Conservation (phyloP, 352 stramenopile genomes). For the Globisporangium emineosum region DNA sequence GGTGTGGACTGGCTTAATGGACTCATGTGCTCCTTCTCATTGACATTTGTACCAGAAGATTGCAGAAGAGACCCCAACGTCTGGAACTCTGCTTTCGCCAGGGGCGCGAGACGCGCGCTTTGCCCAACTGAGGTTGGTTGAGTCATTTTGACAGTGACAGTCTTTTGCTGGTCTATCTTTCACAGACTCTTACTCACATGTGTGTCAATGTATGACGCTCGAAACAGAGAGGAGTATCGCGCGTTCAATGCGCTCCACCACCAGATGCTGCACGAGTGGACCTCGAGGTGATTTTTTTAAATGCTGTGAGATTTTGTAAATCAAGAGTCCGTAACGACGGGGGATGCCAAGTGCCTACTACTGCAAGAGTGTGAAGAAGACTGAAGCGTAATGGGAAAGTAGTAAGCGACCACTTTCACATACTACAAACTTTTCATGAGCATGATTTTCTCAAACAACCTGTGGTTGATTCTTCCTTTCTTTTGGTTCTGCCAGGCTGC, state of each 20-base stretch:
- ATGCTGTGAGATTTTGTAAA: neutral
- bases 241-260: slow-evolving; percentile 47
- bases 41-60: neutral
- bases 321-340: neutral
- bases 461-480: no score
- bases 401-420: no score
- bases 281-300: slow-evolving; percentile 1
- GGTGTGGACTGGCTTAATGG: neutral
- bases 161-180: neutral
- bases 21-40: neutral
- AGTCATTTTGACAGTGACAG: no score
- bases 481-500: no score
- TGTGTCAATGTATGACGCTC: no score
- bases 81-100: neutral
- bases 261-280: slow-evolving; percentile 47
- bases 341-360: no score
- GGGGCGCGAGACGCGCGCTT: slow-evolving; percentile 6
- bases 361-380: no score
- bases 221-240: slow-evolving; percentile 38
- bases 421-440: no score
- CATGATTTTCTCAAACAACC: no score
- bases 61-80: neutral
- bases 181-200: neutral
- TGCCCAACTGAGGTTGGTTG: slow-evolving; percentile 13
- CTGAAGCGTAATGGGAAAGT: no score